phyloP scores from a whole-genome alignment of 495 filamentous ascomycete species.

The Penicillium antarcticum region DNA sequence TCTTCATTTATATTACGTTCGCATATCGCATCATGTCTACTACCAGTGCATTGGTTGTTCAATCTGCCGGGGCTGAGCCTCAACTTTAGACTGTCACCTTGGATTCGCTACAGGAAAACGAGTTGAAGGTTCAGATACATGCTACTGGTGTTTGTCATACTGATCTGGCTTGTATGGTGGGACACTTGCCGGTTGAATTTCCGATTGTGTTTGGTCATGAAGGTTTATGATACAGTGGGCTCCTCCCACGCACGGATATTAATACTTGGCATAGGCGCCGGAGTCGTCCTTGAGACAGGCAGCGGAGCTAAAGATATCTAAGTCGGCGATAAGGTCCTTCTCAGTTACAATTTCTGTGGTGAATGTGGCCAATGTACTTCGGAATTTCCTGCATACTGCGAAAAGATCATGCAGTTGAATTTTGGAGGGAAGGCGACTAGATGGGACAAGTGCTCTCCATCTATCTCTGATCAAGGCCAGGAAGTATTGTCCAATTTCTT shows the following conservation, averaged over 20 bases:
- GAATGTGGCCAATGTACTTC: conserved; percentile 20
- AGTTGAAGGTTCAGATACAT: conserved; percentile 35
- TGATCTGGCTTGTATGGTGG: conserved; percentile 25
- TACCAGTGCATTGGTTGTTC: background rate
- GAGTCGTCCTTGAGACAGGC: conserved; percentile 38
- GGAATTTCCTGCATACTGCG: conserved; percentile 21
- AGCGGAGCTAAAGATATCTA: conserved; percentile 29
- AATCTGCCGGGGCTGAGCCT: background rate
- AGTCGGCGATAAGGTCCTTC: conserved; percentile 43
- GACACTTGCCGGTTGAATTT: conserved; percentile 9
- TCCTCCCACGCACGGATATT: background rate
- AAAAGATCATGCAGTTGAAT: conserved; percentile 26
- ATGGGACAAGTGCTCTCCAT: conserved; percentile 1
- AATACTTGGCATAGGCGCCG: conserved; percentile 27
- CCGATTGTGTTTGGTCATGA: conserved; percentile 24
- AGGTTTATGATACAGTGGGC: conserved; percentile 10
- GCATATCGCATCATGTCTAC: background rate
- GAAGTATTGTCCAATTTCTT: conserved; percentile 29
- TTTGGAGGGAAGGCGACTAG: conserved; percentile 26
- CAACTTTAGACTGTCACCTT: conserved; percentile 5
- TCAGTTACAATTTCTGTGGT: conserved; percentile 37
- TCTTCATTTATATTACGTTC: too few relatives aligned
- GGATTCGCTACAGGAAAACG: conserved; percentile 13
- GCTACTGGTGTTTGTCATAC: conserved; percentile 43
- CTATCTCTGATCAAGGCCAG: background rate